Evolutionary conservation across 1,284 basidiomycete species (phyloP).

Genomic region (Fistulinella cinereoalba): DNA sequence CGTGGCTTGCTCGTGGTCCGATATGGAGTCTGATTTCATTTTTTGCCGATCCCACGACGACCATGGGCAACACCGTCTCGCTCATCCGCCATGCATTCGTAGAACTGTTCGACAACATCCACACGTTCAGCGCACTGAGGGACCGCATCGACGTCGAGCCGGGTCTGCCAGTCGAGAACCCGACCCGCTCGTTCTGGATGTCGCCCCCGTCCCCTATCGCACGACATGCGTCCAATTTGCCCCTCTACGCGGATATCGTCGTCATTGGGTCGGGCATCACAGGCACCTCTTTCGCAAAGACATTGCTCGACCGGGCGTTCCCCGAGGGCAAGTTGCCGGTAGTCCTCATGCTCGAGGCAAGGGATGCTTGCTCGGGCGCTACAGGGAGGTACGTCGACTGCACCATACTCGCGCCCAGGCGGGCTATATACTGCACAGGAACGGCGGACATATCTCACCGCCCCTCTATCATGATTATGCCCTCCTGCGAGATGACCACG

Average conservation of each 20-base stretch:
- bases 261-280: conserved; percentile 73
- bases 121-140: conserved; percentile 31
- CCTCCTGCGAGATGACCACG: conserved; percentile 17
- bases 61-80: conserved; percentile 31
- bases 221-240: conserved; percentile 40
- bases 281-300: conserved; percentile 55
- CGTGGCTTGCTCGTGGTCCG: conserved; percentile 1
- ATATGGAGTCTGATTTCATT: no score
- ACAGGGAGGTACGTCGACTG: conserved; percentile 52
- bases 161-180: conserved; percentile 53
- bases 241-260: conserved; percentile 57
- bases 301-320: conserved; percentile 43
- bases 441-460: conserved; percentile 32
- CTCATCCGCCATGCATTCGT: conserved; percentile 28
- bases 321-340: conserved; percentile 28
- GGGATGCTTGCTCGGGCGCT: conserved; percentile 67
- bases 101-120: conserved; percentile 29
- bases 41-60: no score
- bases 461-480: conserved; percentile 28
- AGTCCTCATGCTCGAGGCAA: conserved; percentile 66
- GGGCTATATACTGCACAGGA: conserved; percentile 12
- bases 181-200: conserved; percentile 60
- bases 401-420: no score
- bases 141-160: conserved; percentile 47
- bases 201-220: conserved; percentile 52